Conservation (phyloP, 371 early-diverging fungal species). For the Circinella umbellata region DNA sequence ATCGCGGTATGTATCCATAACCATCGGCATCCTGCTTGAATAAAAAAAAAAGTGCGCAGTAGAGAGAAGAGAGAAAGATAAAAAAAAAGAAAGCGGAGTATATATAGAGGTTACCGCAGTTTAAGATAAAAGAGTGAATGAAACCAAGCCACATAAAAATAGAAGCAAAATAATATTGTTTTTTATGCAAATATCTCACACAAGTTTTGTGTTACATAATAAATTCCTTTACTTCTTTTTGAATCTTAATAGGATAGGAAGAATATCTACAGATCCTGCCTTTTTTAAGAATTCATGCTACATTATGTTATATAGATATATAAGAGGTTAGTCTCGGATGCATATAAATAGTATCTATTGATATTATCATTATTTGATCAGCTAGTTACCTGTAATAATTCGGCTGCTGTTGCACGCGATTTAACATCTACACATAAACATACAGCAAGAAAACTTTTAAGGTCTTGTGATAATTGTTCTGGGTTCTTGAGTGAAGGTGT, state of each 20-base stretch:
- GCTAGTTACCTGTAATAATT: constrained; percentile 52
- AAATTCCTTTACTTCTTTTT: constrained; percentile 18
- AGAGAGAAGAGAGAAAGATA: no score
- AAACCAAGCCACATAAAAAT: no score
- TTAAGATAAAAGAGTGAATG: no score
- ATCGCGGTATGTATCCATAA: constrained; percentile 1
- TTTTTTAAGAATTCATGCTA: constrained; percentile 75
- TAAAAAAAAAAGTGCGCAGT: no score
- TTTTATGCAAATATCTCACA: no score
- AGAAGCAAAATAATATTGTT: no score
- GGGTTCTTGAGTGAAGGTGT: constrained; percentile 93
- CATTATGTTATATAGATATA: not conserved
- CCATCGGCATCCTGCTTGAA: not conserved
- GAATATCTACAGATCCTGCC: constrained; percentile 54
- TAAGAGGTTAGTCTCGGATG: not conserved
- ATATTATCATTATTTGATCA: not conserved
- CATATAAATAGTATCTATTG: no score
- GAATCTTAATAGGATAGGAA: constrained; percentile 58
- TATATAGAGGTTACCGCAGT: no score
- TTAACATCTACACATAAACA: constrained; percentile 91
- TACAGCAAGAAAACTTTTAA: constrained; percentile 88
- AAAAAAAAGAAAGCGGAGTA: no score
- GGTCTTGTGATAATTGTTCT: constrained; percentile 75
- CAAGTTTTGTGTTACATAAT: no score
- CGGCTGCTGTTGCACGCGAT: constrained; percentile 82